phyloP scores from a whole-genome alignment of 805 yeast species.

The Kluyveromyces dobzhanskii region DNA sequence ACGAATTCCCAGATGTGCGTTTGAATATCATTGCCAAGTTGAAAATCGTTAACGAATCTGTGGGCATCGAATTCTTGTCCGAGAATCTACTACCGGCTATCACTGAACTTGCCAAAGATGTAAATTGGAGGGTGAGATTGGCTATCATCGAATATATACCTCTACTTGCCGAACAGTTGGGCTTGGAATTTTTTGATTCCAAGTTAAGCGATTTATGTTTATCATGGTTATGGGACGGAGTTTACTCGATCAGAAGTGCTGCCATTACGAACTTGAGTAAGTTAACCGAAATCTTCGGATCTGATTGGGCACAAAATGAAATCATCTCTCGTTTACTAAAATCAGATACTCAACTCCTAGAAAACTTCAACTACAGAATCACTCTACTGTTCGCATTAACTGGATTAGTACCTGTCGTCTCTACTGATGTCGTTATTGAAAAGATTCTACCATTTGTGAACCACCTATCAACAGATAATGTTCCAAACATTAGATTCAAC shows the following conservation, averaged over 20 bases:
- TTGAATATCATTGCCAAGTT: conserved; percentile 88
- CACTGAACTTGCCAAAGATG: conserved; percentile 90
- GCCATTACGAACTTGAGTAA: conserved; percentile 79
- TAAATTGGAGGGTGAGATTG: conserved; percentile 94
- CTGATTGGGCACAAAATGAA: conserved; percentile 85
- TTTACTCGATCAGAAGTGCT: conserved; percentile 92
- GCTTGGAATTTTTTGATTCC: conserved; percentile 86
- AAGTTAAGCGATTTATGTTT: conserved; percentile 84
- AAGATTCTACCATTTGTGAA: conserved; percentile 75
- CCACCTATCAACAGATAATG: conserved; percentile 65
- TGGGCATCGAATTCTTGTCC: conserved; percentile 82
- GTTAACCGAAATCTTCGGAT: conserved; percentile 80
- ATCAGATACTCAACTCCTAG: conserved; percentile 31
- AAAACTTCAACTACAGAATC: conserved; percentile 82
- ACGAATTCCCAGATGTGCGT: conserved; percentile 94
- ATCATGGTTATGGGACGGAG: conserved; percentile 99
- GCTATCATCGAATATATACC: conserved; percentile 97
- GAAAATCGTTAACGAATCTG: conserved; percentile 85
- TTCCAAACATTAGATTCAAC: conserved; percentile 93
- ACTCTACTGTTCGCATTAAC: conserved; percentile 85
- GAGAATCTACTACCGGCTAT: conserved; percentile 91
- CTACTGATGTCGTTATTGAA: conserved; percentile 44
- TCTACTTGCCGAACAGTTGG: conserved; percentile 85
- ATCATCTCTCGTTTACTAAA: conserved; percentile 68
- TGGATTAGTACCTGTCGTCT: conserved; percentile 68